Evolutionary conservation across 2,329 filamentous ascomycete species (phyloP).

Genomic region (Blastomyces parvus): DNA sequence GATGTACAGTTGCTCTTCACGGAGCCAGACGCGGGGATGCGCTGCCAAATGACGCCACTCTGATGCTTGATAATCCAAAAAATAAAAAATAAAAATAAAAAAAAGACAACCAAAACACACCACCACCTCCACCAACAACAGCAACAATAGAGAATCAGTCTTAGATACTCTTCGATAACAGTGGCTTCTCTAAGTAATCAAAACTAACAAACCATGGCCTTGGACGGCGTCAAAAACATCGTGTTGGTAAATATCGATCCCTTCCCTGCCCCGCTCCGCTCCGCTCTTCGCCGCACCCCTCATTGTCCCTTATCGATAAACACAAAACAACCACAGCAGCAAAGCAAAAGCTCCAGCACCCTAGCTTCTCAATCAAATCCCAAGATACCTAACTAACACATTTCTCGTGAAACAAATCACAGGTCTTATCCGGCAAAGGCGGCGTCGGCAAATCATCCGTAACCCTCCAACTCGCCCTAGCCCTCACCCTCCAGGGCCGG

Average conservation of each 20-base stretch:
- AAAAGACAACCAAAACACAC: not conserved
- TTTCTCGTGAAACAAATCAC: not conserved
- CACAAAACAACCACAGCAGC: not conserved
- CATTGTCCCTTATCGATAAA: slow-evolving; percentile 35
- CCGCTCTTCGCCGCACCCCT: slow-evolving; percentile 10
- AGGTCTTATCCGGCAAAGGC: slow-evolving; percentile 88
- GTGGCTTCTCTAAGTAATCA: not conserved
- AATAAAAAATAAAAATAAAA: not conserved
- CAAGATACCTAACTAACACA: not conserved
- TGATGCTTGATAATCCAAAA: not conserved
- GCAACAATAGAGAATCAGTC: not conserved
- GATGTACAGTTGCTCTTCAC: not conserved
- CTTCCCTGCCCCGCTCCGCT: not conserved
- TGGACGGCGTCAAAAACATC: slow-evolving; percentile 37
- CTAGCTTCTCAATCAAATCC: not conserved
- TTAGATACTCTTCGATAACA: not conserved
- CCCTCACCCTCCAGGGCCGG: slow-evolving; percentile 72
- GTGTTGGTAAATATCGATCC: slow-evolving; percentile 27
- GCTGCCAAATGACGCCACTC: not conserved
- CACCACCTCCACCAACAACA: not conserved
- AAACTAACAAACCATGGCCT: slow-evolving; percentile 26
- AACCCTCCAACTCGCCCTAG: slow-evolving; percentile 91
- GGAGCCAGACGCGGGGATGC: not conserved
- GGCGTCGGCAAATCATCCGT: slow-evolving; percentile 96
- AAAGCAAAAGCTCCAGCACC: not conserved